These are phyloP conservation scores for Colletotrichum neosansevieriae DNA, from an alignment of 2,329 filamentous ascomycete genomes.

Conservation along the genomic window DNA sequence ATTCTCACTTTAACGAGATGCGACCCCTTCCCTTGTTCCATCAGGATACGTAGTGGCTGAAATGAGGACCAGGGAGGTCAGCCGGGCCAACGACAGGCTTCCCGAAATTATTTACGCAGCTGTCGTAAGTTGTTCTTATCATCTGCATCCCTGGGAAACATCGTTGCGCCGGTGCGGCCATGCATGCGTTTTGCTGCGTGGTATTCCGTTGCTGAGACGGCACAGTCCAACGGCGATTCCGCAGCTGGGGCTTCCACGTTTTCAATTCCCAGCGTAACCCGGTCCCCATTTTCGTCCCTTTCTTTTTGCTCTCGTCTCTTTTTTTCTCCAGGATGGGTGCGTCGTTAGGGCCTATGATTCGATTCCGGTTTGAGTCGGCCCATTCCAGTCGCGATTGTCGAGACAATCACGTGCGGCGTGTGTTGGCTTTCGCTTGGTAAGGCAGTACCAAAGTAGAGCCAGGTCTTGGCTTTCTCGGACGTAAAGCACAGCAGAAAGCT, in stretches of 20 bases:
- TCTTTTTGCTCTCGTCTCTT: background rate
- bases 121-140: no score
- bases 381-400: background rate
- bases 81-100: no score
- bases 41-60: no score
- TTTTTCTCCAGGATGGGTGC: background rate
- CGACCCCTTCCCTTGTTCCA: no score
- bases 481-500: background rate
- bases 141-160: no score
- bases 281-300: background rate
- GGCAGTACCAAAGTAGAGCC: no score
- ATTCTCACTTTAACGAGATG: background rate
- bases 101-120: no score
- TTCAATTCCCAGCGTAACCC: background rate
- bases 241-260: conserved; percentile 18
- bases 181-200: background rate
- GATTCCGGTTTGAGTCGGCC: background rate
- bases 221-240: conserved; percentile 34
- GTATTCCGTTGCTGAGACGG: conserved; percentile 1
- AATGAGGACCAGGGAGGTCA: no score
- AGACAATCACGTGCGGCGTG: no score
- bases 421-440: no score
- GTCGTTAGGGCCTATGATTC: background rate
- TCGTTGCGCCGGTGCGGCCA: background rate
- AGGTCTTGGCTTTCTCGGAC: conserved; percentile 3